phyloP scores from a whole-genome alignment of 1,284 basidiomycete species.

The Volvariella volvacea region DNA sequence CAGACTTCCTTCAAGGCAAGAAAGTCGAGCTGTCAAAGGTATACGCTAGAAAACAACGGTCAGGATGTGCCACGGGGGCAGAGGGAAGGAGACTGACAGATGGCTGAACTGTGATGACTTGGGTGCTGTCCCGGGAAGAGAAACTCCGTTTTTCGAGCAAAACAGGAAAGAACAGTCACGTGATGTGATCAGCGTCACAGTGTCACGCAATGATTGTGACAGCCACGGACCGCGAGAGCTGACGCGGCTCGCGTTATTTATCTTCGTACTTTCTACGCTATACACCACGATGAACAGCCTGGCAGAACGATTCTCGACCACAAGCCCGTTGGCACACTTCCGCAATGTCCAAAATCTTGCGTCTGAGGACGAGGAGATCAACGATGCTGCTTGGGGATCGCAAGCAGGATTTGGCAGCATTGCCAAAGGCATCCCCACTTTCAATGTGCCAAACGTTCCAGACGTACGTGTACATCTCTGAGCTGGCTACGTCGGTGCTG shows the following conservation, averaged over 20 bases:
- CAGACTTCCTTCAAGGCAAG: too few relatives aligned
- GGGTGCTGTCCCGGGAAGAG: too few relatives aligned
- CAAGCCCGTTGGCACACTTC: constrained; percentile 42
- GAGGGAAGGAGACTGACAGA: too few relatives aligned
- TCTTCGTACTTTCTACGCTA: background rate
- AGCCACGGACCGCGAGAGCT: background rate
- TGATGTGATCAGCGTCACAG: too few relatives aligned
- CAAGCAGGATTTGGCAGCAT: constrained; percentile 73
- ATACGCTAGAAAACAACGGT: too few relatives aligned
- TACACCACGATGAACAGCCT: constrained; percentile 67
- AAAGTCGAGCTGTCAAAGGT: background rate
- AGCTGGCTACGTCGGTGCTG: too few relatives aligned
- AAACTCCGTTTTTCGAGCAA: too few relatives aligned
- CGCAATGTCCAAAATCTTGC: constrained; percentile 41
- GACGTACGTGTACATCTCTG: constrained; percentile 48
- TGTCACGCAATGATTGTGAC: too few relatives aligned
- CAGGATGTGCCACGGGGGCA: too few relatives aligned
- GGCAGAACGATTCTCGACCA: constrained; percentile 58
- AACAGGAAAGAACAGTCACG: too few relatives aligned
- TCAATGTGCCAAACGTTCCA: constrained; percentile 62
- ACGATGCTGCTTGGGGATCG: constrained; percentile 74
- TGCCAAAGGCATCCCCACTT: constrained; percentile 61
- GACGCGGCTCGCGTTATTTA: constrained; percentile 1
- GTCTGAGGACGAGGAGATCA: constrained; percentile 50
- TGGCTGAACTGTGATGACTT: too few relatives aligned